Evolutionary conservation across 495 filamentous ascomycete genomes (phyloP).

Genomic region (Penicillium pancosmium): DNA sequence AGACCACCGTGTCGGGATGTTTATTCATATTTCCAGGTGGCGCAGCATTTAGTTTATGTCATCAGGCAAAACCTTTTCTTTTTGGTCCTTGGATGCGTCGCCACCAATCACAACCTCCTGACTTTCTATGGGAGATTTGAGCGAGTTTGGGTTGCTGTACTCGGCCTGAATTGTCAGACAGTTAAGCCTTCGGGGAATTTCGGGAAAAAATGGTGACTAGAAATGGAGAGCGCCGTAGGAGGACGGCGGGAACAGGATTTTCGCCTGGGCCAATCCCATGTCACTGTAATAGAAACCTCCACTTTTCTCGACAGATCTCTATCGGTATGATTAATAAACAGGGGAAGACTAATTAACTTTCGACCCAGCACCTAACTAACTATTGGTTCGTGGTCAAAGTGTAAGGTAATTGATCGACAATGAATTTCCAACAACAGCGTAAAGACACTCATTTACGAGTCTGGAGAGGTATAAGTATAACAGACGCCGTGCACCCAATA

Average conservation of each 20-base stretch:
- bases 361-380: slow-evolving; percentile 1
- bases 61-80: slow-evolving; percentile 10
- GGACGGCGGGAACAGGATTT: background rate
- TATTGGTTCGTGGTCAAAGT: slow-evolving; percentile 1
- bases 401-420: background rate
- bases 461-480: slow-evolving; percentile 1
- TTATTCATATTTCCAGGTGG: slow-evolving; percentile 3
- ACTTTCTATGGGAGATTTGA: slow-evolving; percentile 18
- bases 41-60: slow-evolving; percentile 7
- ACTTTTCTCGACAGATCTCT: slow-evolving; percentile 5
- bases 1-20: background rate
- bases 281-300: slow-evolving; percentile 1
- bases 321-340: slow-evolving; percentile 4
- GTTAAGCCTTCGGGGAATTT: background rate
- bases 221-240: background rate
- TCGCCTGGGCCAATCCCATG: slow-evolving; percentile 1
- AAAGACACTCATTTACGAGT: background rate
- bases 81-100: slow-evolving; percentile 9
- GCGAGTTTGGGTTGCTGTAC: slow-evolving; percentile 49
- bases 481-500: slow-evolving; percentile 5
- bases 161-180: too few species aligned
- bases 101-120: slow-evolving; percentile 19
- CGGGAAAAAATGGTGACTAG: background rate
- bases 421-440: background rate
- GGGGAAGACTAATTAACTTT: background rate